Base-by-base conservation (phyloP, 768 basidiomycete genomes). In the Cystoderma amianthinum region DNA sequence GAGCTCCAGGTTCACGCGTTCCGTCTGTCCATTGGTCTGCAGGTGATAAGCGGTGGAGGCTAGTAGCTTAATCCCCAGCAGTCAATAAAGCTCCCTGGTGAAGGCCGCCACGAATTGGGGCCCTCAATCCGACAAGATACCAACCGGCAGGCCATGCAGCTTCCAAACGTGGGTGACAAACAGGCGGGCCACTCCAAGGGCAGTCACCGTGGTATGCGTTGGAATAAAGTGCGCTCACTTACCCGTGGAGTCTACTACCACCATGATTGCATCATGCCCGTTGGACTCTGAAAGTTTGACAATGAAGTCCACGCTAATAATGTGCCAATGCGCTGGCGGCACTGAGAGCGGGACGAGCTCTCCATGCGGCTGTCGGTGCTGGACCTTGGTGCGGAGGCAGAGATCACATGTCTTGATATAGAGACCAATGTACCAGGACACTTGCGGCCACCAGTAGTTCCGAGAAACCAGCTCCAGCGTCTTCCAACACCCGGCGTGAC, bases 361-460 rank as follows among this genome's bases (percentile, higher is more conserved):
- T 25, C 46, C 43, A 11, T 20, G 4, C 2, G 46, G 46, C 11
- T 32, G 18, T 1, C 33, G 48, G 17, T 36, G 17, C 16, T 36
- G 34, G n/a, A 36, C 9, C 18, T 36, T 36, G 34, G 34, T 36
- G 7, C 18, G 17, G n/a, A 36, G 34, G 18, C 34, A 36, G 7
- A 36, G 34, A 17, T 36, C 34, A 36, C 34, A 36, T 15, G 34
- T 36, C 34, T 36, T 36, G 9, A 17, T 19, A 17, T 36, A 36
- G 7, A 25, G 30, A 19, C 44, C 30, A 21, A 54, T 37, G 38
- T 47, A 54, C 1, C 42, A 36, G 2, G 51, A 54, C 53, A 56
- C 45, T 41, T 50, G 45, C 2, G 49, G 51, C 55, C 49, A 56
- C 44, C 45, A 52, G 35, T 52, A 54, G 36, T 51, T 52, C n/a